Conservation (phyloP, 2,329 filamentous ascomycete genomes). For the Didymellaceae sp. region DNA sequence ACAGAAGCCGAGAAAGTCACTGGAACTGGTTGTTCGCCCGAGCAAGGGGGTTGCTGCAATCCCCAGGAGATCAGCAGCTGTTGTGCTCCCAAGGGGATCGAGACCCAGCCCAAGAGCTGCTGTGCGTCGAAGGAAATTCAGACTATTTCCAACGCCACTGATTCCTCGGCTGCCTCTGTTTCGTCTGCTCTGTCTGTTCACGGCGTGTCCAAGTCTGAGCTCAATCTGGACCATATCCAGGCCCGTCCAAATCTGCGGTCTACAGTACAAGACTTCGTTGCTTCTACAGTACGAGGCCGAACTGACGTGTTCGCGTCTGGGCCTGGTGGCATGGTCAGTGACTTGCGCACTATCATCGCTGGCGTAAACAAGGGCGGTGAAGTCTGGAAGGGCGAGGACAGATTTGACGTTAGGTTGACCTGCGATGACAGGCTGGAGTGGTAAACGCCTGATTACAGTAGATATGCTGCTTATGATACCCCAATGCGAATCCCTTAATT, state of each 20-base stretch:
- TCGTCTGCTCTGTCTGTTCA: slow-evolving; percentile 37
- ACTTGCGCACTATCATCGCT: slow-evolving; percentile 42
- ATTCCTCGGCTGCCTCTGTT: slow-evolving; percentile 27
- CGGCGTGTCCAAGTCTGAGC: slow-evolving; percentile 37
- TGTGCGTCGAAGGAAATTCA: slow-evolving; percentile 34
- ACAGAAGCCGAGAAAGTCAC: slow-evolving; percentile 29
- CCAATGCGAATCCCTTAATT: slow-evolving; percentile 12
- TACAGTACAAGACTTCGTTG: slow-evolving; percentile 34
- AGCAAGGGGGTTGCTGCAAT: slow-evolving; percentile 2
- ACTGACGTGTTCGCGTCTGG: slow-evolving; percentile 44
- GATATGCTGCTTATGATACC: slow-evolving; percentile 30
- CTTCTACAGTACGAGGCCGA: slow-evolving; percentile 29
- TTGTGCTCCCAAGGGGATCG: slow-evolving; percentile 6
- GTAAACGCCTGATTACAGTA: slow-evolving; percentile 24
- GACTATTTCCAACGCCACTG: slow-evolving; percentile 16
- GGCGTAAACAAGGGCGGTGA: slow-evolving; percentile 36
- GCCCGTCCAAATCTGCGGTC: slow-evolving; percentile 30
- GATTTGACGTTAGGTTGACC: slow-evolving; percentile 38
- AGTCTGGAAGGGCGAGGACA: slow-evolving; percentile 44
- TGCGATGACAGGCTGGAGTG: slow-evolving; percentile 45
- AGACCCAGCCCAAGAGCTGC: slow-evolving; percentile 12
- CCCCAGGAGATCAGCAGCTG: slow-evolving; percentile 2
- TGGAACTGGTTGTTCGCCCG: slow-evolving; percentile 17
- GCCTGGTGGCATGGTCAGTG: slow-evolving; percentile 42
- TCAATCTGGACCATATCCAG: slow-evolving; percentile 34